A percentile compares a stretch with the other conserved stretches of the same genome.
Conservation (phyloP, 495 filamentous ascomycete genomes). For the Lasiosphaeria hispida region DNA sequence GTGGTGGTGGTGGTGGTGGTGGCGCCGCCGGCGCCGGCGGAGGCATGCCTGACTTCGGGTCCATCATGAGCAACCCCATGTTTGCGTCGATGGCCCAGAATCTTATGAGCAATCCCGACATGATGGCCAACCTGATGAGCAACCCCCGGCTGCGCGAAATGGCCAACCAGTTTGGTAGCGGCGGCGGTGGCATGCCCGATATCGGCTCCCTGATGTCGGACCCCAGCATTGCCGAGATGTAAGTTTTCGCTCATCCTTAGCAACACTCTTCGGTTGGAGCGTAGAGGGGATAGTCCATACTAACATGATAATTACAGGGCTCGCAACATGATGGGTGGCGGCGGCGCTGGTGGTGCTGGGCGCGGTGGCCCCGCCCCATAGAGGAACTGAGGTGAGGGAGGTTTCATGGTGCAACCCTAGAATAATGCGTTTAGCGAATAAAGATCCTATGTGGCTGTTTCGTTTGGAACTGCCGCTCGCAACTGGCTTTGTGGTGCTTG, state of each 20-base stretch:
- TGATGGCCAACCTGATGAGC: conserved; percentile 86
- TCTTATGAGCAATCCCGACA: conserved; percentile 91
- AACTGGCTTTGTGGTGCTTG: too few relatives aligned
- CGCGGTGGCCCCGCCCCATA: conserved; percentile 1
- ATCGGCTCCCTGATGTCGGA: conserved; percentile 80
- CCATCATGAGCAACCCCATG: conserved; percentile 97
- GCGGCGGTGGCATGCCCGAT: conserved; percentile 79
- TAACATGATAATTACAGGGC: conserved; percentile 52
- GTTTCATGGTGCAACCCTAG: too few relatives aligned
- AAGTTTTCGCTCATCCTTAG: conserved; percentile 40
- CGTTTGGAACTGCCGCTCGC: too few relatives aligned
- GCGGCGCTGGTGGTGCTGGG: conserved; percentile 42
- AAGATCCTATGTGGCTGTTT: too few relatives aligned
- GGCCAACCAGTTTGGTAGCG: conserved; percentile 66
- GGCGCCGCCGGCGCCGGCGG: too few relatives aligned
- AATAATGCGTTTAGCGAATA: too few relatives aligned
- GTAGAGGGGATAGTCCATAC: background rate
- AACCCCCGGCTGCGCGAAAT: conserved; percentile 86
- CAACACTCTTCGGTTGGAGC: too few relatives aligned
- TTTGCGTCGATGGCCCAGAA: conserved; percentile 94
- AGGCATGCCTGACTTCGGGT: conserved; percentile 78
- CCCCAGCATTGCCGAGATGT: conserved; percentile 90
- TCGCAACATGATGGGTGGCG: conserved; percentile 70
- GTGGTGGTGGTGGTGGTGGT: conserved; percentile 49
- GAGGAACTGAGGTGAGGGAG: too few relatives aligned